Evolutionary conservation across 192 early-diverging fungal species (phyloP), one percentile per base, ranked within the genome.

Genomic region (Lobosporangium transversale): DNA sequence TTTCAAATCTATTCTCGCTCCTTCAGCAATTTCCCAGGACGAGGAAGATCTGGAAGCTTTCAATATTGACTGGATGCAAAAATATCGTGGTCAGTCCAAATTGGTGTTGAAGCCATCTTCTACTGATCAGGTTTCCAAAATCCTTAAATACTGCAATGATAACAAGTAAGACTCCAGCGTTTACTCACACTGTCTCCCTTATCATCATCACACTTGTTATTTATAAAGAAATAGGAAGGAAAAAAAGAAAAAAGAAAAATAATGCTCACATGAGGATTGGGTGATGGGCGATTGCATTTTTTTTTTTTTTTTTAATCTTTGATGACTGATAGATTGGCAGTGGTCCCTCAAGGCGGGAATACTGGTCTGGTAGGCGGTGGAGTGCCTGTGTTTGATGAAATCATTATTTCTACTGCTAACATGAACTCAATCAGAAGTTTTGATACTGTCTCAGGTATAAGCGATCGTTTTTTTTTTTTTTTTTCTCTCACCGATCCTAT

Each of bases 291-390:
- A n/a, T n/a, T n/a, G n/a, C n/a, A n/a, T n/a, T 27, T 20, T 11
- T 48, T 23, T 30, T 33, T 44, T n/a, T 12, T n/a, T 4, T 14
- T 37, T 12, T 30, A 9, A 35, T 24, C 12, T 17, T 48, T 8
- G 29, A 4, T 33, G 10, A 52, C 32, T 18, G 42, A 31, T 62
- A 82, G 68, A 32, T 81, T 99, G 32, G 97, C 98, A 7, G 93
- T 99, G 30, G 94, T 96, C 18, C 96, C 98, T 40, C 98, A 99
- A 80, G 97, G 98, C 53, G 98, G 97, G 47, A 99, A 99, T 82
- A 99, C 95, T 3, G 97, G 96, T 35, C 86, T 99, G 24, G 97
- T 98, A n/a, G 97, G 81, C 60, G 98, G 98, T 32, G 90, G 91
- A 43, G 93, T 99, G 0, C 94, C 96, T 4, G 94, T 99, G 0